Evolutionary conservation across 176 grass and related monocot genomes (phyloP), one percentile per base, ranked within the genome.

Genomic region (Puccinellia tenuiflora): DNA sequence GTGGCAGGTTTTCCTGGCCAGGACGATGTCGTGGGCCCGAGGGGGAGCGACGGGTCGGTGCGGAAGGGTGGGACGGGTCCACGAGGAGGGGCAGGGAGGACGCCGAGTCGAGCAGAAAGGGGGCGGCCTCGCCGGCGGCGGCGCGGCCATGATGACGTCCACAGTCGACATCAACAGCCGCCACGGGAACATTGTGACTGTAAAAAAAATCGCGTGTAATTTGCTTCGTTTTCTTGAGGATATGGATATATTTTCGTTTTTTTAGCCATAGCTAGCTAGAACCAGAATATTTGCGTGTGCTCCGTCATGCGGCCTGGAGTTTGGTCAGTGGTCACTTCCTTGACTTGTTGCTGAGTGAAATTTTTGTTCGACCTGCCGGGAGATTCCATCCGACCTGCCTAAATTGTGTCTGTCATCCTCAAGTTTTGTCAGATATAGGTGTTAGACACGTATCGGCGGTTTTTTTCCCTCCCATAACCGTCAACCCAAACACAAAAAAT

Each of bases 21-120:
- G 84, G 88, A 87, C 88, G 29, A 53, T 90, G 75, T 87, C 89
- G 6, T 90, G 89, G 89, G 84, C 85, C 74, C 75, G 75, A 7
- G 85, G 85, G 2, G 89, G 85, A 0, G 51, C 51, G 80, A 87
- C 68, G 88, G 85, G 4, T 84, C 88, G 18, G 80, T 87, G 21
- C 84, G 88, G 11, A 90, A 48, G 80, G 75, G 1, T 74, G 84
- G 84, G 88, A 90, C 50, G 80, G 80, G 59, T 90, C 88, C 22
- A 80, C 89, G 1, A 61, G 60, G 77, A 1, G 76, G 40, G 85
- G 88, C 2, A 60, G 76, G 61, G 85, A 90, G 5, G 84, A 24
- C 24, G 85, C 29, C 31, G 89, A 90, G 31, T 87, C 76, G 7
- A 90, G 76, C 84, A 45, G 67, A 12, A 90, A 90, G 75, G 80